Percentiles rank a stretch among this genome's conserved stretches.
phyloP scores from a whole-genome alignment of 495 filamentous ascomycete genomes.

The Echria macrotheca region DNA sequence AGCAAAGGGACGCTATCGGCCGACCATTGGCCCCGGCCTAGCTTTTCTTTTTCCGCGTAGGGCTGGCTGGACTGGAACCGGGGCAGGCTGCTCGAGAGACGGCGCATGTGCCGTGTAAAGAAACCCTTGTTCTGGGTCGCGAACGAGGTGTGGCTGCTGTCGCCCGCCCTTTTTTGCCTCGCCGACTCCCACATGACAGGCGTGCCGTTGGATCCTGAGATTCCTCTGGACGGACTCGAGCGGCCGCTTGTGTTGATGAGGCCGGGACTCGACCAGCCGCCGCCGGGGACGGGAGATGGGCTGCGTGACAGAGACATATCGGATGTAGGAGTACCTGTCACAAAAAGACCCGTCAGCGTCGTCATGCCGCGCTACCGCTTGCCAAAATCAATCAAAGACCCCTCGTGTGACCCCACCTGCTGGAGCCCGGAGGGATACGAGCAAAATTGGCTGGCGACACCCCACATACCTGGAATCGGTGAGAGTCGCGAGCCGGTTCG shows the following conservation, averaged over 20 bases:
- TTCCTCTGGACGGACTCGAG: slow-evolving; percentile 55
- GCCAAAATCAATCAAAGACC: background rate
- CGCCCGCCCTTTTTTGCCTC: slow-evolving; percentile 63
- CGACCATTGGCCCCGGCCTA: slow-evolving; percentile 44
- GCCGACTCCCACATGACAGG: slow-evolving; percentile 79
- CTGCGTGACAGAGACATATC: slow-evolving; percentile 81
- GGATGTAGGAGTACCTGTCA: slow-evolving; percentile 39
- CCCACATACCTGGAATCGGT: slow-evolving; percentile 39
- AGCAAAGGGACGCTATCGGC: slow-evolving; percentile 31
- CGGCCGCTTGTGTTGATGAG: slow-evolving; percentile 62
- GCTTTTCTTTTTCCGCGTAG: slow-evolving; percentile 75
- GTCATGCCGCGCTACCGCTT: slow-evolving; percentile 5
- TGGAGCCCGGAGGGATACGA: slow-evolving; percentile 16
- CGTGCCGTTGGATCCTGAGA: slow-evolving; percentile 47
- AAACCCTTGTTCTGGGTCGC: slow-evolving; percentile 72
- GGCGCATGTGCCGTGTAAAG: slow-evolving; percentile 72
- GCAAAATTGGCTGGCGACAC: background rate
- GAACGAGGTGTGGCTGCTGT: slow-evolving; percentile 71
- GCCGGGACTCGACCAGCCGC: slow-evolving; percentile 84
- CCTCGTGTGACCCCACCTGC: slow-evolving; percentile 5
- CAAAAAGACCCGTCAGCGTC: slow-evolving; percentile 4
- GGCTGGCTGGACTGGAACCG: slow-evolving; percentile 49
- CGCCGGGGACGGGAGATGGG: slow-evolving; percentile 72
- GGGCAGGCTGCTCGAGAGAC: slow-evolving; percentile 67
- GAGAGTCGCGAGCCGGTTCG: slow-evolving; percentile 33